Evolutionary conservation across 805 yeast species (phyloP), one percentile per base, ranked within the genome.

Genomic region (Ogataea neopini): DNA sequence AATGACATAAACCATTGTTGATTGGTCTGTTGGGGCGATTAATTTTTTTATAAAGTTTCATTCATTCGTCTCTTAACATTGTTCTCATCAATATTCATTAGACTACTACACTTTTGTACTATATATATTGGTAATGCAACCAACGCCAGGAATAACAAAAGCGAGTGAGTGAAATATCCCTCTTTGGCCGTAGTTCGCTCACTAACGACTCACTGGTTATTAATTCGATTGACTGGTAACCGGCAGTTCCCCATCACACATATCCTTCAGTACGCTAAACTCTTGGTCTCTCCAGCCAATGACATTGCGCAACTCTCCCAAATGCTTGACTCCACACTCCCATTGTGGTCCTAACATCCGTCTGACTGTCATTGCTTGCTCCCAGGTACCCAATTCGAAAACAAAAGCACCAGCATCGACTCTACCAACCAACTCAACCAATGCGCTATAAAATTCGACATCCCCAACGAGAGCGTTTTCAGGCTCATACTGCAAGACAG

Each of bases 401-500:
- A 89, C 79, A 56, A 89, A 84, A 0, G 76, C 86, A 4, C 68
- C 48, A 3, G 87, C 79, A 0, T 67, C 51, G 2, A 72, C 54
- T 1, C 68, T 70, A 0, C 61, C 15, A 1, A 79, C 66, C 49
- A 86, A 15, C 68, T 71, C 1, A 65, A 53, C 59, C 29, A 92
- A 68, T 1, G 81, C 79, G 1, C 66, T 58, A 64, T 85, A 91
- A 59, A 88, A 88, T 56, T 86, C 91, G 3, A 74, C 53, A 45
- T 84, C 83, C 0, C 97, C 98, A 2, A 86, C 66, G n/a, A 92
- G 70, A 0, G 98, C 98, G 14, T 79, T 61, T 20, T 61, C 57
- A 0, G 99, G 98, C 66, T 92, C 99, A 63, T 76, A 84, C 10
- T 65, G 33, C 33, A 76, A 68, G 0, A 92, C 98, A 0, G 96